These are phyloP conservation scores for Venturia effusa DNA, from an alignment of 2,329 filamentous ascomycete species.

Conservation along the genomic window DNA sequence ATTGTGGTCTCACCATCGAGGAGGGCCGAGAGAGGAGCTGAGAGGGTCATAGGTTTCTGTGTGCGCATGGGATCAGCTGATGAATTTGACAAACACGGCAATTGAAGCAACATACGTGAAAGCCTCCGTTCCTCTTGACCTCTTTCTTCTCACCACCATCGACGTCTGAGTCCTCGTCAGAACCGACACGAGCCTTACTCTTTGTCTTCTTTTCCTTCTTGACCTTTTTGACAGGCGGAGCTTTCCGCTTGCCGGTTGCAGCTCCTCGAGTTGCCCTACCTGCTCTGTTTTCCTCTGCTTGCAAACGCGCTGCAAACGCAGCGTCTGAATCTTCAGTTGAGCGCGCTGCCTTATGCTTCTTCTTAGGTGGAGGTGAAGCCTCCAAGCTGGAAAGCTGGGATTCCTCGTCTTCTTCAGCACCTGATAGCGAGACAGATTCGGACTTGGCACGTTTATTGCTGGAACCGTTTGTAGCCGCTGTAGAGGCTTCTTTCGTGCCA, in stretches of 20 bases:
- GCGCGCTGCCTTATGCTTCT: conserved; percentile 52
- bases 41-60: conserved; percentile 64
- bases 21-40: conserved; percentile 56
- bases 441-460: conserved; percentile 24
- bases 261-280: conserved; percentile 69
- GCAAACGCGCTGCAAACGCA: conserved; percentile 72
- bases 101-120: conserved; percentile 51
- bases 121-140: conserved; percentile 71
- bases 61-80: conserved; percentile 28
- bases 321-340: conserved; percentile 70
- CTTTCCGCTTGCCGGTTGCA: conserved; percentile 39
- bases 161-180: conserved; percentile 63
- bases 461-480: conserved; percentile 18
- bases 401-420: conserved; percentile 21
- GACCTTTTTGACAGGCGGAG: conserved; percentile 52
- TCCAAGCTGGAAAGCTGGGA: conserved; percentile 32
- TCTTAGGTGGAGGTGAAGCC: conserved; percentile 33
- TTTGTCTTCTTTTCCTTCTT: conserved; percentile 60
- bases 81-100: conserved; percentile 23
- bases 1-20: conserved; percentile 56
- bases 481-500: conserved; percentile 16
- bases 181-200: conserved; percentile 58
- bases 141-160: conserved; percentile 52
- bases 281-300: conserved; percentile 75
- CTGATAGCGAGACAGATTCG: conserved; percentile 8